Evolutionary conservation across 208 protist genomes (phyloP), one percentile per base, ranked within the genome.

Genomic region (Leishmania turanica): DNA sequence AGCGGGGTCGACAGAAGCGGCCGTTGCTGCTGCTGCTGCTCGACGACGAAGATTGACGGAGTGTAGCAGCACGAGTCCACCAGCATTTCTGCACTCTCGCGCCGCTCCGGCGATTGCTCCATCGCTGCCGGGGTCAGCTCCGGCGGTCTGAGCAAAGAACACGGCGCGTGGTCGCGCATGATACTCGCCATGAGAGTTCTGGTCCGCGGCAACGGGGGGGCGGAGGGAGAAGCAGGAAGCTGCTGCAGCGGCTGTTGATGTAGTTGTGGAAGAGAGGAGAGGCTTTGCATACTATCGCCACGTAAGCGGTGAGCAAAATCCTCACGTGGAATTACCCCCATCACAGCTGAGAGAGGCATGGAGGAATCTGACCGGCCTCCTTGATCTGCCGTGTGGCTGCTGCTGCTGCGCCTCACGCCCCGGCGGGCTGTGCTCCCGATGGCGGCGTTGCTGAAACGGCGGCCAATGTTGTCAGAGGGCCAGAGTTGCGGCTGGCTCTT

Each of bases 21-120:
- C 40, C 40, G 51, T 34, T 45, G n/a, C 34, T 21, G 51, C 51
- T 45, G n/a, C 34, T 21, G 74, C 40, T 60, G 34, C 40, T 53
- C 49, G 21, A 40, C 27, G 17, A 62, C 31, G 47, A 51, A 31
- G 49, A 15, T 51, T 6, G 72, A 47, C 47, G 49, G 72, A 13
- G 72, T 62, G 53, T 51, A 76, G 72, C 51, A 76, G 72, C 51
- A n/a, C 27, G 72, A n/a, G 72, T 42, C 53, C 15, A 24, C 15
- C 27, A 62, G 19, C 31, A 27, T 64, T 21, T 76, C 72, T 21
- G 17, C 72, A 40, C 31, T 76, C 21, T 64, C 49, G n/a, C 53
- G n/a, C 51, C n/a, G 13, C 51, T 62, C 70, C 2, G 47, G 47
- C 19, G 47, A 75, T 37, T 9, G 70, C 47, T n/a, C 27, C 42